These are phyloP conservation scores for Ceratobasidium sp. DNA, from an alignment of 1,284 basidiomycete species.

Conservation along the genomic window DNA sequence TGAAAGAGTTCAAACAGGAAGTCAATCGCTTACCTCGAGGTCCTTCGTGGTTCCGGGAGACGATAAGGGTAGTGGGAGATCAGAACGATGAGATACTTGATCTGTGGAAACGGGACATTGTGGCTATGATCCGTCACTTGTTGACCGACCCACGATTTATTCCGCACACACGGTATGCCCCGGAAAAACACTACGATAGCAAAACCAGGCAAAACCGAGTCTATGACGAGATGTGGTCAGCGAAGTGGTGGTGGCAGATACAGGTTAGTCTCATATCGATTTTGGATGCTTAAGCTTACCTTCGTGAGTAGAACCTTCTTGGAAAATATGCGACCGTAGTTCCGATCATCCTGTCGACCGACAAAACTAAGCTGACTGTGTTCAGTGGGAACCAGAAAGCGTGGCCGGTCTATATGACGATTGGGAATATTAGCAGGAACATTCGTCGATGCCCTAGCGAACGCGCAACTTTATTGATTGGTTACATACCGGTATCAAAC, in stretches of 20 bases:
- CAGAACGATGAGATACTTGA: slow-evolving; percentile 52
- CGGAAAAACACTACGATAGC: neutral
- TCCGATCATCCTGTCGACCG: neutral
- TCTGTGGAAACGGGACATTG: slow-evolving; percentile 56
- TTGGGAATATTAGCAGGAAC: slow-evolving; percentile 47
- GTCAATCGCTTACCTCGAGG: slow-evolving; percentile 53
- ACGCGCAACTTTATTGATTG: slow-evolving; percentile 35
- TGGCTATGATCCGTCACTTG: slow-evolving; percentile 57
- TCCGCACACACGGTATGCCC: slow-evolving; percentile 22
- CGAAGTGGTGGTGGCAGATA: slow-evolving; percentile 43
- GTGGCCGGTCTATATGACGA: slow-evolving; percentile 24
- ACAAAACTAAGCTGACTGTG: slow-evolving; percentile 6
- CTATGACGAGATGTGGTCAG: slow-evolving; percentile 39
- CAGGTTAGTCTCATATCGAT: slow-evolving; percentile 25
- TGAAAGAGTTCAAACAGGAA: slow-evolving; percentile 48
- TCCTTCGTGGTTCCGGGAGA: slow-evolving; percentile 52
- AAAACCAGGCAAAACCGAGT: neutral
- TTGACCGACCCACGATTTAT: slow-evolving; percentile 30
- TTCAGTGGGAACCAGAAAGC: slow-evolving; percentile 5
- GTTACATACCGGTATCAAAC: slow-evolving; percentile 39
- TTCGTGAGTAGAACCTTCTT: slow-evolving; percentile 31
- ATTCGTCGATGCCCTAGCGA: slow-evolving; percentile 1
- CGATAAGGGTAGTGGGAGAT: slow-evolving; percentile 53
- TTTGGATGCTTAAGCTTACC: neutral
- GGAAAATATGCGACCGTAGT: neutral